Evolutionary conservation across 768 basidiomycete genomes (phyloP), one percentile per base, ranked within the genome.

Genomic region (Pulveroboletus ravenelii): DNA sequence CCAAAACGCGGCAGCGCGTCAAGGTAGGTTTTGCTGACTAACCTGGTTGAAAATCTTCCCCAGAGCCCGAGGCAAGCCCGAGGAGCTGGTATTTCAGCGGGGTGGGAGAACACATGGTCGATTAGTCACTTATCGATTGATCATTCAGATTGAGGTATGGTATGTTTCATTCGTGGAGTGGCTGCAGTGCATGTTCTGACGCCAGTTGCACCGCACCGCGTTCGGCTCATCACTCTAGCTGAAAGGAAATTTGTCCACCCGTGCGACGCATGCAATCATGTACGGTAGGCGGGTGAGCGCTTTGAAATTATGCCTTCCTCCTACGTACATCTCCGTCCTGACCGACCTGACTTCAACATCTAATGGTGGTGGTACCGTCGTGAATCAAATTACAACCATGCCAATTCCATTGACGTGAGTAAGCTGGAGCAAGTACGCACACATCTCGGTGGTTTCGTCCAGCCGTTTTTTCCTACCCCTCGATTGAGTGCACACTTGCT

Each of bases 201-300:
- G 23, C 41, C 30, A 15, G 29, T 38, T 40, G 41, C 40, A 35
- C 45, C 38, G 23, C 51, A 37, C 17, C 32, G 82, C 81, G 79
- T 57, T 82, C 82, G 37, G 89, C 61, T 86, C 88, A 15, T 91
- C 89, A 87, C 73, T 89, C 75, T 89, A 2, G 12, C 12, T 18
- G 72, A 90, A 2, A 78, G 75, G 35, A 84, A 87, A 65, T 86
- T 90, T 60, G 87, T 89, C 46, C 81, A 79, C 58, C 61, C 78
- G 44, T 71, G 80, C 44, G 64, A 75, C 45, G 74, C 80, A 45
- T 75, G 79, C 55, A 74, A 78, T 60, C 62, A 69, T 53, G 72
- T 71, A 45, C 64, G 3, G 32, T 66, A 71, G 49, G 73, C 70
- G 58, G 62, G 30, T 18, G 47, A 37, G 32, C 31, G 40, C 42